Evolutionary conservation across 2,329 filamentous ascomycete genomes (phyloP).

Genomic region (Diaporthe sp.): DNA sequence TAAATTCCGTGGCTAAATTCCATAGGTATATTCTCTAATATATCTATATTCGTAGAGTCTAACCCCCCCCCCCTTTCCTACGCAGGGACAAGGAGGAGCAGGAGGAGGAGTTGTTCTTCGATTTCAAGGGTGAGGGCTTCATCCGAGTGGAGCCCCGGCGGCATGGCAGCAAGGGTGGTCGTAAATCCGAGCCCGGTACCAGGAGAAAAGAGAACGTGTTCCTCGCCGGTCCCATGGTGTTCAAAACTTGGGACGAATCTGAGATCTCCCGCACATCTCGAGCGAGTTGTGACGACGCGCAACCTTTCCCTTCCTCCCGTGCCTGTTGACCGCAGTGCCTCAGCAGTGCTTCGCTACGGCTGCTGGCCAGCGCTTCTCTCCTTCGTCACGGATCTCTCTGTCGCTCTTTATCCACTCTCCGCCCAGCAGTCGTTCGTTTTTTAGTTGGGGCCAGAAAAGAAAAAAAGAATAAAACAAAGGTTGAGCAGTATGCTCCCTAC

Average conservation of each 20-base stretch:
- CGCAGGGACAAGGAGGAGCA: constrained; percentile 15
- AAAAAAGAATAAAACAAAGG: background rate
- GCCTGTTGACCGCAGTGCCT: constrained; percentile 39
- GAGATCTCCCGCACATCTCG: constrained; percentile 26
- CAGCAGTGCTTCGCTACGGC: constrained; percentile 39
- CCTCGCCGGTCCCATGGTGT: background rate
- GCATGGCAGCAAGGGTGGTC: constrained; percentile 8
- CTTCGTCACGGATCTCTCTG: background rate
- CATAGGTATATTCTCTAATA: too few species aligned
- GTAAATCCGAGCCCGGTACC: background rate
- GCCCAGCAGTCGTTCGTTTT: constrained; percentile 2
- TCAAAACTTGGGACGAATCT: constrained; percentile 20
- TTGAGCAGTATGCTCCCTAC: constrained; percentile 38
- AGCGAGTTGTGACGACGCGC: constrained; percentile 30
- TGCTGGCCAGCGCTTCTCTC: constrained; percentile 39
- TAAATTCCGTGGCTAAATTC: too few species aligned
- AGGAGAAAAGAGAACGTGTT: constrained; percentile 9
- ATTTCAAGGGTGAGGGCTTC: constrained; percentile 17
- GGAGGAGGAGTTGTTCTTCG: background rate
- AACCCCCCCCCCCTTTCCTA: constrained; percentile 6
- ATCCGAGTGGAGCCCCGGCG: background rate
- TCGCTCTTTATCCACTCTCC: constrained; percentile 11
- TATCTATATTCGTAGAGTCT: too few species aligned
- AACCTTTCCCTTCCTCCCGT: background rate
- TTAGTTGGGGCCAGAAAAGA: background rate